Conservation (phyloP, 352 stramenopile species). For the Phytophthora sp. region DNA sequence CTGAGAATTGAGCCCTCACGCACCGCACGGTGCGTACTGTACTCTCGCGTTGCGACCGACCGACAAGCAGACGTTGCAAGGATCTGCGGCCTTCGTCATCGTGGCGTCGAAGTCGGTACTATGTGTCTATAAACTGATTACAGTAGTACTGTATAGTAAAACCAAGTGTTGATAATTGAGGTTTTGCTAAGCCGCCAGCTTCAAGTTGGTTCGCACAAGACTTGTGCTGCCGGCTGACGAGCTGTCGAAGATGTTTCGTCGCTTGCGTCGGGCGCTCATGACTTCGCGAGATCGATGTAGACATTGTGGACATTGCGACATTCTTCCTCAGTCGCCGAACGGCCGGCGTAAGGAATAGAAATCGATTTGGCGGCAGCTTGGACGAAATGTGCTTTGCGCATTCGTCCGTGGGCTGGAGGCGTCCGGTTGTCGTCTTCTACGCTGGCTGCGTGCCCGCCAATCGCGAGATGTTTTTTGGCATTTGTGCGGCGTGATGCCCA, state of each 20-base stretch:
- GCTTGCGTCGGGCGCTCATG: no score
- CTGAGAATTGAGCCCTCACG: constrained; percentile 11
- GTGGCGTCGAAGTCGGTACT: constrained; percentile 17
- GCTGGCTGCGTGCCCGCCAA: constrained; percentile 26
- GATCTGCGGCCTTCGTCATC: constrained; percentile 14
- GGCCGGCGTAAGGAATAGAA: constrained; percentile 6
- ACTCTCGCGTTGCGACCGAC: constrained; percentile 17
- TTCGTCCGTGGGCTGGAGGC: neutral
- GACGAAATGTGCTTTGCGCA: constrained; percentile 1
- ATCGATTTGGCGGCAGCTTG: neutral
- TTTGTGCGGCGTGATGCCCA: constrained; percentile 18
- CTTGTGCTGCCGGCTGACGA: constrained; percentile 1
- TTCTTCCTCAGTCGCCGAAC: no score
- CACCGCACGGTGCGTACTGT: constrained; percentile 10
- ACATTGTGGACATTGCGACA: constrained; percentile 24
- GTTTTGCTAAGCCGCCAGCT: constrained; percentile 12
- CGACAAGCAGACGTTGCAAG: constrained; percentile 17
- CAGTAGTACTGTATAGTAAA: constrained; percentile 5
- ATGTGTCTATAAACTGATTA: neutral
- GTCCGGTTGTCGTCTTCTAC: constrained; percentile 23
- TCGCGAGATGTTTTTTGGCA: constrained; percentile 17
- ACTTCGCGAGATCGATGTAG: no score
- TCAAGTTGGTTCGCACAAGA: constrained; percentile 24
- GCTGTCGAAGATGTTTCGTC: neutral
- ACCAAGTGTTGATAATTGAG: constrained; percentile 5